Evolutionary conservation across 306 rosid species (phyloP).

Genomic region (Sphenostylis stenocarpa): DNA sequence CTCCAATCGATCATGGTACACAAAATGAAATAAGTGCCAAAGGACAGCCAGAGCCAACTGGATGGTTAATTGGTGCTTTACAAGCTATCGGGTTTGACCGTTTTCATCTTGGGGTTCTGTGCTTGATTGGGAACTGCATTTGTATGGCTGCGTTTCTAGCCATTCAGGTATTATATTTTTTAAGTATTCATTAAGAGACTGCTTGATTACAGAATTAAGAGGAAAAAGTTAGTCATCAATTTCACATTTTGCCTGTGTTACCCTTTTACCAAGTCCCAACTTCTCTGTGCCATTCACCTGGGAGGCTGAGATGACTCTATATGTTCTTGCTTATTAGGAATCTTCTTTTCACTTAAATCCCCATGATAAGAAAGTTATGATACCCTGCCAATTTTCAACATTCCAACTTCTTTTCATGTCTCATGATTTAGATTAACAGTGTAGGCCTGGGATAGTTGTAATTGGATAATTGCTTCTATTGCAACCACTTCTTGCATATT

Average conservation of each 20-base stretch:
- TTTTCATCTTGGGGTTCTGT: constrained; percentile 83
- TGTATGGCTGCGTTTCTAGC: constrained; percentile 94
- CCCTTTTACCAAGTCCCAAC: not conserved
- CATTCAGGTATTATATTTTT: constrained; percentile 62
- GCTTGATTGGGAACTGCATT: constrained; percentile 89
- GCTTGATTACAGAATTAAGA: not conserved
- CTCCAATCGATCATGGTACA: constrained; percentile 35
- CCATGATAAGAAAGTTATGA: not conserved
- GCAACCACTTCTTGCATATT: not conserved
- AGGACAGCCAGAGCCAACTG: constrained; percentile 87
- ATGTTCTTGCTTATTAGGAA: not conserved
- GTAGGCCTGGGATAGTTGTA: not conserved
- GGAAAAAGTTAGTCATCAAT: not conserved
- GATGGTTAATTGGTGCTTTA: constrained; percentile 67
- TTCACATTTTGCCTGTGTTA: not conserved
- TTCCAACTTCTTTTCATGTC: not conserved
- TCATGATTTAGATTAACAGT: constrained; percentile 1
- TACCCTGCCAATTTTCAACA: not conserved
- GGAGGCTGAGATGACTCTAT: not conserved
- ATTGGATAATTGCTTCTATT: not conserved
- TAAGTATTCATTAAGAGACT: not conserved
- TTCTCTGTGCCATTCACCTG: not conserved
- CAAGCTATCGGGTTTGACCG: constrained; percentile 56
- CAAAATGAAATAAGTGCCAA: constrained; percentile 66
- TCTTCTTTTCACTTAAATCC: not conserved